Percentiles rank a stretch among this genome's conserved stretches.
phyloP scores from a whole-genome alignment of 2,329 filamentous ascomycete genomes.

The Gyromitra esculenta region DNA sequence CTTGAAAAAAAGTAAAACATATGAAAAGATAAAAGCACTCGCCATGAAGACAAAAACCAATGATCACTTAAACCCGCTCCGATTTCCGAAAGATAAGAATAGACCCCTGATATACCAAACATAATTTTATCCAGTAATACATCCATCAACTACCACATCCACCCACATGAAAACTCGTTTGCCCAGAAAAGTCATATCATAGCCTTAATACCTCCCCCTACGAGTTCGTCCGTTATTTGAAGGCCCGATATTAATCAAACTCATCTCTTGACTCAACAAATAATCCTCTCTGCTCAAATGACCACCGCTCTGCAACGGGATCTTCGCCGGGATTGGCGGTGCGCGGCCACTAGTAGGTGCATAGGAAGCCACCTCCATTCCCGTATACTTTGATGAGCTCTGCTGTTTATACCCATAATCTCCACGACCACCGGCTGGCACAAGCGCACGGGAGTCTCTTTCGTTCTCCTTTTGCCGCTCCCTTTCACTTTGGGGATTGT shows the following conservation, averaged over 20 bases:
- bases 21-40: neutral
- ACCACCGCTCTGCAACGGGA: slow-evolving; percentile 44
- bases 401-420: slow-evolving; percentile 51
- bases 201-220: slow-evolving; percentile 50
- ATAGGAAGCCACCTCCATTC: slow-evolving; percentile 50
- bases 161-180: neutral
- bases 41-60: slow-evolving; percentile 19
- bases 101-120: neutral
- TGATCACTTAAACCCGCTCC: slow-evolving; percentile 8
- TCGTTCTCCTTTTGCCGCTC: slow-evolving; percentile 47
- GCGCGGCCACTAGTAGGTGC: slow-evolving; percentile 43
- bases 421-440: slow-evolving; percentile 42
- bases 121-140: neutral
- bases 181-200: neutral
- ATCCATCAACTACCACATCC: slow-evolving; percentile 4
- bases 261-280: slow-evolving; percentile 55
- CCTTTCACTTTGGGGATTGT: slow-evolving; percentile 51
- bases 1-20: neutral
- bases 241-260: slow-evolving; percentile 54
- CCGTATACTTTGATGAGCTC: slow-evolving; percentile 30
- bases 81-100: slow-evolving; percentile 9
- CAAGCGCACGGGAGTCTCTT: slow-evolving; percentile 53
- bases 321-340: slow-evolving; percentile 51
- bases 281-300: slow-evolving; percentile 52
- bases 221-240: slow-evolving; percentile 42